Conservation (phyloP, 441 rosid genomes). For the Erodium moschatum region DNA sequence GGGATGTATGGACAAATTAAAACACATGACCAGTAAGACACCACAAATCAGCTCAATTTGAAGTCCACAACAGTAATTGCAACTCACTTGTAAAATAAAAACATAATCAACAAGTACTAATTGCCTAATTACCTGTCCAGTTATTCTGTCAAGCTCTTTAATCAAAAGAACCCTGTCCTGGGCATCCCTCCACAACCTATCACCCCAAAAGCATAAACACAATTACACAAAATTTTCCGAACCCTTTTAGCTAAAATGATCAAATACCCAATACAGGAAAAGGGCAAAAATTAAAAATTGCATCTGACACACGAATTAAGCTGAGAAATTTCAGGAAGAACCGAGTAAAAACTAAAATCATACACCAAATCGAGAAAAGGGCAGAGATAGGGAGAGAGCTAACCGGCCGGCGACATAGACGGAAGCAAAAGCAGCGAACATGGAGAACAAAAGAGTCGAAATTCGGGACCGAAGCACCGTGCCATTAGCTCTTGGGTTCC, state of each 20-base stretch:
- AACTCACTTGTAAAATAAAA: not conserved
- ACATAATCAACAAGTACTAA: not conserved
- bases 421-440: conserved; percentile 24
- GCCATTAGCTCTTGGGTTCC: not conserved
- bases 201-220: not conserved
- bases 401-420: conserved; percentile 27
- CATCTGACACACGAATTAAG: not conserved
- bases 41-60: not conserved
- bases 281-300: not conserved
- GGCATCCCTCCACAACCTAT: conserved; percentile 26
- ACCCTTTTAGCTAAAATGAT: too few species aligned
- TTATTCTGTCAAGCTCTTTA: conserved; percentile 25
- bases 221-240: too few species aligned
- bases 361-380: not conserved
- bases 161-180: conserved; percentile 26
- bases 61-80: not conserved
- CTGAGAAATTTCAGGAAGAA: not conserved
- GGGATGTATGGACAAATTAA: not conserved
- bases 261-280: not conserved
- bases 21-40: not conserved
- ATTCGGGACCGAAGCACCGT: conserved; percentile 17
- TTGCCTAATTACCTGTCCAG: conserved; percentile 23
- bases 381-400: not conserved
- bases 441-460: conserved; percentile 22
- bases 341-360: not conserved